Conservation (phyloP, 1,284 basidiomycete genomes). For the Microbotryum scabiosae region DNA sequence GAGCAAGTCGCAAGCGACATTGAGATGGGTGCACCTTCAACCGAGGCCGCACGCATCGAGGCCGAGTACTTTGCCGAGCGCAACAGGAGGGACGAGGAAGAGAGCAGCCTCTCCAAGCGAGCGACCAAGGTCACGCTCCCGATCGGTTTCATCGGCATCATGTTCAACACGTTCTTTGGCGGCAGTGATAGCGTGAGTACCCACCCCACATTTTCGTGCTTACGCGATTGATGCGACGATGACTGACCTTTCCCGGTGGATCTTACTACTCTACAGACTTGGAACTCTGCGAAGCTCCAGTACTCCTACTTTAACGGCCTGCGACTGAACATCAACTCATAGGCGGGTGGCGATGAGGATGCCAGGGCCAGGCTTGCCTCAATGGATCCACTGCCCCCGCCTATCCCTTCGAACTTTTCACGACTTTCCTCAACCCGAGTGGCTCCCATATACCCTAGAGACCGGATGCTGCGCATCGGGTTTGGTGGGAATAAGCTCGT, state of each 20-base stretch:
- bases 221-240: background rate
- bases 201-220: background rate
- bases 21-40: no score
- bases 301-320: conserved; percentile 29
- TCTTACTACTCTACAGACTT: background rate
- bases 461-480: no score
- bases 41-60: background rate
- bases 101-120: conserved; percentile 13
- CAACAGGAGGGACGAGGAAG: background rate
- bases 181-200: conserved; percentile 9
- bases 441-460: no score
- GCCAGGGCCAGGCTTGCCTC: no score
- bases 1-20: no score
- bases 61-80: background rate
- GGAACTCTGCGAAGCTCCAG: conserved; percentile 24
- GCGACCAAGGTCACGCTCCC: conserved; percentile 9
- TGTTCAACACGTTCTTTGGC: conserved; percentile 33
- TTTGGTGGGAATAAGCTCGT: no score
- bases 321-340: conserved; percentile 16
- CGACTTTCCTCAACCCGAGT: no score
- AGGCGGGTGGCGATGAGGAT: no score
- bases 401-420: no score
- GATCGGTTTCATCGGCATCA: conserved; percentile 27
- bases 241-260: background rate
- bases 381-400: no score